phyloP scores from a whole-genome alignment of 2,329 filamentous ascomycete species.

The Parascedosporium putredinis region DNA sequence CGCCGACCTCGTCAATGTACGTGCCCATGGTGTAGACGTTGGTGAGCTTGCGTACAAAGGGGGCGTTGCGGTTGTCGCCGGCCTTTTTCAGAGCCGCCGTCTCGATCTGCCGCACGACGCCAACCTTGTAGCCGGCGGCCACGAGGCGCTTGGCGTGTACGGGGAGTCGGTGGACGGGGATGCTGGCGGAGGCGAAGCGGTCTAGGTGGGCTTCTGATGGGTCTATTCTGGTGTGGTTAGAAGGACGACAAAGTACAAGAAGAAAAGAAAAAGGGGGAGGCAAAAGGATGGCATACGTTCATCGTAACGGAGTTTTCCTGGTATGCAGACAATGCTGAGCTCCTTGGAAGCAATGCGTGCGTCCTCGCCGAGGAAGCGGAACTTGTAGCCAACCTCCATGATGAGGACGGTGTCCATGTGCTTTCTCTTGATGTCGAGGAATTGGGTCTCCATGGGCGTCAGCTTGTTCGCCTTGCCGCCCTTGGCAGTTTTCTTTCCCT shows the following conservation, averaged over 20 bases:
- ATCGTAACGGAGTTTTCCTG: conserved; percentile 88
- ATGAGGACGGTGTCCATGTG: conserved; percentile 84
- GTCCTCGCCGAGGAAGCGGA: conserved; percentile 93
- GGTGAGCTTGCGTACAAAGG: conserved; percentile 85
- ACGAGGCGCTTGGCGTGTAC: conserved; percentile 93
- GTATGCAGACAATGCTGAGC: conserved; percentile 90
- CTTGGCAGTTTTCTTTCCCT: conserved; percentile 49
- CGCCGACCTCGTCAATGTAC: conserved; percentile 88
- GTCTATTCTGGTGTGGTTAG: conserved; percentile 33
- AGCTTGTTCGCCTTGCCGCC: conserved; percentile 63
- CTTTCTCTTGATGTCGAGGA: conserved; percentile 86
- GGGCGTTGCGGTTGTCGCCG: conserved; percentile 85
- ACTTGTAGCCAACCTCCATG: conserved; percentile 96
- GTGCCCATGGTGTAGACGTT: conserved; percentile 98
- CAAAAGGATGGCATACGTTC: conserved; percentile 70
- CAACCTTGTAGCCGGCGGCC: conserved; percentile 87
- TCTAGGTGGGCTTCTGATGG: conserved; percentile 85
- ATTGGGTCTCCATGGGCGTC: conserved; percentile 88
- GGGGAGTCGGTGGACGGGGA: conserved; percentile 81
- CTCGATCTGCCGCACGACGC: conserved; percentile 87
- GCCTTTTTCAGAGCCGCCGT: conserved; percentile 93
- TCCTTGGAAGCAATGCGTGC: conserved; percentile 81
- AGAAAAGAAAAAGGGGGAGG: neutral
- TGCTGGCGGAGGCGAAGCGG: conserved; percentile 89
- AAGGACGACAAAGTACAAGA: neutral